Percentiles rank a stretch among this genome's conserved stretches.
phyloP scores from a whole-genome alignment of 352 stramenopile species.

The Pythium insidiosum region DNA sequence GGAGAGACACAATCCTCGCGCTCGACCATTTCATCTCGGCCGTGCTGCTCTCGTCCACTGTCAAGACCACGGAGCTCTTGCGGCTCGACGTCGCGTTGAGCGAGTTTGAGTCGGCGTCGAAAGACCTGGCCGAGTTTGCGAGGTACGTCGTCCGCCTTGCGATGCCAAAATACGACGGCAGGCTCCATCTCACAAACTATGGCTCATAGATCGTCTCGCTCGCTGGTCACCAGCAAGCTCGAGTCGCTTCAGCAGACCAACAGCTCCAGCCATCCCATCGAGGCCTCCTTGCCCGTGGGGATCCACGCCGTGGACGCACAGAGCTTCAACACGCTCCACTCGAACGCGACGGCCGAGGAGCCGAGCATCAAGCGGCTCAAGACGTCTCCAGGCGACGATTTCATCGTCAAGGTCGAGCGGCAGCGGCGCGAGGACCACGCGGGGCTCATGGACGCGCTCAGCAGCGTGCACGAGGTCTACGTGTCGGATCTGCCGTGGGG shows the following conservation, averaged over 20 bases:
- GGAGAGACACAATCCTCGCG: conserved; percentile 51
- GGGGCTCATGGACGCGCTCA: background rate
- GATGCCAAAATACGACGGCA: no score
- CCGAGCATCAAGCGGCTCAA: conserved; percentile 5
- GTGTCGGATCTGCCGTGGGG: conserved; percentile 63
- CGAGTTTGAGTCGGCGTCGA: conserved; percentile 24
- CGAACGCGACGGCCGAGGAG: background rate
- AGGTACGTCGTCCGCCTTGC: no score
- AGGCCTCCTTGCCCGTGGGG: no score
- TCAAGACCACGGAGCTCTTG: conserved; percentile 12
- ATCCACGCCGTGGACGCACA: no score
- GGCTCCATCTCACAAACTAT: no score
- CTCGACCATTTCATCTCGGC: conserved; percentile 66
- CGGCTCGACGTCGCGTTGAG: conserved; percentile 32
- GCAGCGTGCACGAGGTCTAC: conserved; percentile 34
- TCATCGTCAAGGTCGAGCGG: conserved; percentile 43
- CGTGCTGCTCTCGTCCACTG: conserved; percentile 37
- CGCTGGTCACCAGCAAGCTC: conserved; percentile 11
- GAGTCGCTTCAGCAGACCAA: background rate
- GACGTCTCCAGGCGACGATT: conserved; percentile 5
- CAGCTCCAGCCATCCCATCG: no score
- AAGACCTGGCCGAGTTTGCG: conserved; percentile 57
- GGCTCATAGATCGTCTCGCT: conserved; percentile 10
- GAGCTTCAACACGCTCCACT: background rate
- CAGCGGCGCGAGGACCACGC: conserved; percentile 7